Evolutionary conservation across 768 basidiomycete species (phyloP).

Genomic region (Boletus rufocinnamomeus): DNA sequence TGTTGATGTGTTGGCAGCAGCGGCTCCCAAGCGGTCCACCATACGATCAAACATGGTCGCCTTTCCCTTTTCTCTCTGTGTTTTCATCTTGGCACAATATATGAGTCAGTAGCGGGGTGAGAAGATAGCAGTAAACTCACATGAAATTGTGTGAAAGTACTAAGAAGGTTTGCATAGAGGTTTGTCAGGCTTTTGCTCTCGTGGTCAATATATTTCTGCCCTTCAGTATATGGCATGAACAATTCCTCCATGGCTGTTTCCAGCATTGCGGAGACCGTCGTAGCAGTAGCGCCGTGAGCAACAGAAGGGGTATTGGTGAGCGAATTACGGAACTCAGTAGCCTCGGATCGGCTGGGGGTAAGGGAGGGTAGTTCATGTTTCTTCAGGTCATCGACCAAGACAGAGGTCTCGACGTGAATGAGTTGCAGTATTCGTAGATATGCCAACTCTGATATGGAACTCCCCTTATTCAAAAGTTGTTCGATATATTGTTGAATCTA

Average conservation of each 20-base stretch:
- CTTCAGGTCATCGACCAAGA: conserved; percentile 89
- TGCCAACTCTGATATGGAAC: conserved; percentile 80
- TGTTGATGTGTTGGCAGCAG: conserved; percentile 64
- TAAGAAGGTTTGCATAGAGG: conserved; percentile 72
- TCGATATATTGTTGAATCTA: conserved; percentile 98
- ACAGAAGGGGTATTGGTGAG: conserved; percentile 45
- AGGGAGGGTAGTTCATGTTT: conserved; percentile 79
- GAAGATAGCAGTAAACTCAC: conserved; percentile 42
- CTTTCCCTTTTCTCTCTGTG: conserved; percentile 60
- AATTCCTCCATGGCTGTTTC: conserved; percentile 96
- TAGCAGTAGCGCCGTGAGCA: conserved; percentile 42
- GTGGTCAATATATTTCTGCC: conserved; percentile 85
- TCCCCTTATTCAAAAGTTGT: conserved; percentile 73
- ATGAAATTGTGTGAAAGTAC: conserved; percentile 84
- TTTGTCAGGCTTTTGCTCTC: conserved; percentile 83
- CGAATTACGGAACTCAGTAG: conserved; percentile 59
- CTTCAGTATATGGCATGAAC: conserved; percentile 92
- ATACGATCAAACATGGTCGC: conserved; percentile 86
- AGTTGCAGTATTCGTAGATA: conserved; percentile 91
- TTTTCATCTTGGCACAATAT: conserved; percentile 47
- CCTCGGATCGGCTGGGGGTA: conserved; percentile 60
- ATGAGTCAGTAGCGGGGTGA: conserved; percentile 7
- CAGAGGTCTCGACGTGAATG: conserved; percentile 75
- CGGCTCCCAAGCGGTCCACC: conserved; percentile 79
- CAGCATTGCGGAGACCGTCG: conserved; percentile 78